phyloP scores from a whole-genome alignment of 2,329 filamentous ascomycete species.

The Alternaria panax region DNA sequence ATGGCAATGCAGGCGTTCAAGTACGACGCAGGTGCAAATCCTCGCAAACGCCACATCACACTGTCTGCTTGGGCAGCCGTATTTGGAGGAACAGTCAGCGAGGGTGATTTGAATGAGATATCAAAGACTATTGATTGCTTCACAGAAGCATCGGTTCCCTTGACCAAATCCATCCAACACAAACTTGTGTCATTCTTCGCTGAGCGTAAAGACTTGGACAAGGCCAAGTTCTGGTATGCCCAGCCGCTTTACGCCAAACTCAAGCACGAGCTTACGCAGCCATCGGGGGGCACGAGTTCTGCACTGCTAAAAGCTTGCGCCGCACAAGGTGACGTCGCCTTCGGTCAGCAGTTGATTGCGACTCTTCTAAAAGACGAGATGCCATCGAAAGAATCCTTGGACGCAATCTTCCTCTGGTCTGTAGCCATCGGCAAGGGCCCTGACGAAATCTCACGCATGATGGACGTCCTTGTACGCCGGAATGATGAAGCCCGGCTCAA shows the following conservation, averaged over 20 bases:
- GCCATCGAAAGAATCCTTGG: conserved; percentile 66
- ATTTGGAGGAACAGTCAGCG: conserved; percentile 67
- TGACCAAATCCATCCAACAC: conserved; percentile 53
- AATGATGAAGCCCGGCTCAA: conserved; percentile 55
- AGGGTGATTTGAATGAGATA: conserved; percentile 67
- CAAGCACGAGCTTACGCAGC: conserved; percentile 12
- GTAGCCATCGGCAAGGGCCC: conserved; percentile 74
- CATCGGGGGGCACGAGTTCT: conserved; percentile 53
- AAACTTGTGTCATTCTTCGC: conserved; percentile 70
- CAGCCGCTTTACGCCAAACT: conserved; percentile 56
- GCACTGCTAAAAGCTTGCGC: conserved; percentile 67
- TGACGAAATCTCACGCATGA: conserved; percentile 76
- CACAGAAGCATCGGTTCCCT: conserved; percentile 48
- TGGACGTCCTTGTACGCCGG: conserved; percentile 68
- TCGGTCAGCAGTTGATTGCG: conserved; percentile 53
- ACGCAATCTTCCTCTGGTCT: conserved; percentile 78
- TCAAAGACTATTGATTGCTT: conserved; percentile 63
- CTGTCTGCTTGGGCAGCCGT: conserved; percentile 49
- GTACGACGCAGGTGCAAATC: conserved; percentile 12
- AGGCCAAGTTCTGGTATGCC: conserved; percentile 73
- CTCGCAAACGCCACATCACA: neutral
- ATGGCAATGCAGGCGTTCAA: conserved; percentile 24
- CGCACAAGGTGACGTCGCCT: conserved; percentile 35
- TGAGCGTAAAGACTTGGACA: conserved; percentile 62
- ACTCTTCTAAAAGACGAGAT: conserved; percentile 44